Percentiles rank a stretch among this genome's conserved stretches.
These are phyloP conservation scores for Podaxis carcinomalis DNA, from an alignment of 768 basidiomycete species.

Conservation along the genomic window DNA sequence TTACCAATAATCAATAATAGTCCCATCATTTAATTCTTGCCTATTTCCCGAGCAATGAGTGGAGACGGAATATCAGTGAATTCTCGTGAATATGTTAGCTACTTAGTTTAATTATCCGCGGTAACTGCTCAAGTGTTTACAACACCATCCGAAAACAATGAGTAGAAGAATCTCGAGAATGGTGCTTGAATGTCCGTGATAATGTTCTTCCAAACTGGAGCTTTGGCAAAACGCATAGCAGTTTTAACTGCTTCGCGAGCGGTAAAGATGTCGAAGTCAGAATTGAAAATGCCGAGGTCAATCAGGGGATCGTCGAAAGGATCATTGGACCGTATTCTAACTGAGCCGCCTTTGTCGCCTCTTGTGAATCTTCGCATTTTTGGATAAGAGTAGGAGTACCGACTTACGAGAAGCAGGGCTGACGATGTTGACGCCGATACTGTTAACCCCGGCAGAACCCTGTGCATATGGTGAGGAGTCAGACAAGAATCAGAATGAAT, in stretches of 20 bases:
- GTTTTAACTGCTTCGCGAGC: constrained; percentile 19
- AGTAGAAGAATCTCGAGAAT: background rate
- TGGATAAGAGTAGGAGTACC: too few species aligned
- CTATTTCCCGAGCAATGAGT: too few species aligned
- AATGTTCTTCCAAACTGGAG: constrained; percentile 16
- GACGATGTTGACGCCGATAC: constrained; percentile 17
- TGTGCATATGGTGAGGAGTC: background rate
- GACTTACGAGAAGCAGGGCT: constrained; percentile 24
- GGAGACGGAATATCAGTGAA: too few species aligned
- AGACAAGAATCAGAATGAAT: background rate
- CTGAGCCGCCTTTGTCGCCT: constrained; percentile 15
- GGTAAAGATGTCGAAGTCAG: constrained; percentile 11
- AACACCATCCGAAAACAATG: too few species aligned
- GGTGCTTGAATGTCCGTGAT: constrained; percentile 10
- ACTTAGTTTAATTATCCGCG: too few species aligned
- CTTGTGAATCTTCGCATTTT: background rate
- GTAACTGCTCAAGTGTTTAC: too few species aligned
- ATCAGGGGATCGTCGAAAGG: constrained; percentile 23
- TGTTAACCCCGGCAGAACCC: constrained; percentile 17
- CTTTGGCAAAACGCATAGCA: constrained; percentile 16
- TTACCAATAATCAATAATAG: too few species aligned
- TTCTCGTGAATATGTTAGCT: too few species aligned
- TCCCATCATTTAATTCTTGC: too few species aligned
- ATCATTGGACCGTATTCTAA: constrained; percentile 17
- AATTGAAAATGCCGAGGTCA: constrained; percentile 10